Percentiles rank a stretch among this genome's conserved stretches.
These are phyloP conservation scores for Pyrenophora teres DNA, from an alignment of 2,329 filamentous ascomycete species.

Conservation along the genomic window DNA sequence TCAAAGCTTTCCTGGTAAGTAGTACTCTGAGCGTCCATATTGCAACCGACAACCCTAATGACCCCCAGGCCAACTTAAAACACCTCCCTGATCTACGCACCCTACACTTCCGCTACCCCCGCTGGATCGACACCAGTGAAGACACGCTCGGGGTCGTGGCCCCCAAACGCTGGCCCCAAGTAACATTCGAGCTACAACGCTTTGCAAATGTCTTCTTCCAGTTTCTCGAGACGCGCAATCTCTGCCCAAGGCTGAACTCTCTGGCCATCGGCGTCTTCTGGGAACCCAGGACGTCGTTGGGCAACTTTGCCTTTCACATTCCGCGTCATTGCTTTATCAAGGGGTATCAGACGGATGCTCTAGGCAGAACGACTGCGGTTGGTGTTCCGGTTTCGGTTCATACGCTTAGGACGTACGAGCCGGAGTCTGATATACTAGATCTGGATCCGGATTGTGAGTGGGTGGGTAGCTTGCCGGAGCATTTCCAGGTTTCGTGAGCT, in stretches of 20 bases:
- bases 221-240: neutral
- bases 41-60: too few relatives aligned
- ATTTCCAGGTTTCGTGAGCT: neutral
- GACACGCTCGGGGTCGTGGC: neutral
- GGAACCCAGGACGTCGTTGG: neutral
- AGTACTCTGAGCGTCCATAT: neutral
- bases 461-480: neutral
- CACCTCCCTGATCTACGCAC: neutral
- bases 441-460: constrained; percentile 2
- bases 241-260: neutral
- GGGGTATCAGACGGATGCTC: constrained; percentile 1
- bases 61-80: neutral
- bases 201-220: constrained; percentile 1
- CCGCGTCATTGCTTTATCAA: constrained; percentile 11
- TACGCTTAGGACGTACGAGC: constrained; percentile 1
- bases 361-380: neutral
- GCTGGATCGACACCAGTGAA: neutral
- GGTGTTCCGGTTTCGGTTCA: neutral
- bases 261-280: neutral
- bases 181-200: neutral
- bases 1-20: too few relatives aligned
- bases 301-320: neutral
- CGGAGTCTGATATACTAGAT: constrained; percentile 3
- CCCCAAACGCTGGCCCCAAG: neutral
- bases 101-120: neutral